Evolutionary conservation across 306 rosid genomes (phyloP), one percentile per base, ranked within the genome.

Genomic region (Cicer bijugum): DNA sequence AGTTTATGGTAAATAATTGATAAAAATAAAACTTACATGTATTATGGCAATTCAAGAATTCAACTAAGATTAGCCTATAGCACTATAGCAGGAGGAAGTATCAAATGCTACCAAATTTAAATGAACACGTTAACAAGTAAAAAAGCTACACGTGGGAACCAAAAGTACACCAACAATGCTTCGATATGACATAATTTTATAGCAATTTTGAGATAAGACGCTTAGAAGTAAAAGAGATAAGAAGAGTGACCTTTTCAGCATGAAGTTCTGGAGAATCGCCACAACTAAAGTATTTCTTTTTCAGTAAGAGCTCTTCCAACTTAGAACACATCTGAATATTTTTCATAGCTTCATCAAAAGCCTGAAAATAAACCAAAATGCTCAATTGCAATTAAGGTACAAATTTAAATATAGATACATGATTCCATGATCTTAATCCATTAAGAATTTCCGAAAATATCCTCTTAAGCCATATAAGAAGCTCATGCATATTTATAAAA

Each of bases 231-330:
- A 65, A 39, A 44, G 44, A 82, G 56, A 53, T 72, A 23, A 59
- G 39, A 80, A 77, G 68, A 80, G 74, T 80, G 56, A 93, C 98
- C 97, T 89, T 93, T 78, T 84, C 96, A 71, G 84, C 84, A 78
- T 91, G 93, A 78, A 77, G 58, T 67, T 84, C 72, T 11, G 80
- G 85, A 62, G 96, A 88, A 78, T 91, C 96, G 42, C 91, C 93
- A 74, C 42, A 73, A 65, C 80, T 83, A 39, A 84, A 85, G 46
- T 80, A 66, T 86, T 89, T 93, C 90, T 89, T 88, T 84, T 81
- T 84, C 44, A 89, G 83, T 52, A 93, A 84, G 72, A 91, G 88
- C 46, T 80, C 88, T 88, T 91, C 97, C 80, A 93, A 81, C 78
- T 82, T 83, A 33, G 85, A 86, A 69, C 82, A 91, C 20, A 81